Evolutionary conservation across 768 basidiomycete species (phyloP).

Genomic region (Cyclocybe aegerita): DNA sequence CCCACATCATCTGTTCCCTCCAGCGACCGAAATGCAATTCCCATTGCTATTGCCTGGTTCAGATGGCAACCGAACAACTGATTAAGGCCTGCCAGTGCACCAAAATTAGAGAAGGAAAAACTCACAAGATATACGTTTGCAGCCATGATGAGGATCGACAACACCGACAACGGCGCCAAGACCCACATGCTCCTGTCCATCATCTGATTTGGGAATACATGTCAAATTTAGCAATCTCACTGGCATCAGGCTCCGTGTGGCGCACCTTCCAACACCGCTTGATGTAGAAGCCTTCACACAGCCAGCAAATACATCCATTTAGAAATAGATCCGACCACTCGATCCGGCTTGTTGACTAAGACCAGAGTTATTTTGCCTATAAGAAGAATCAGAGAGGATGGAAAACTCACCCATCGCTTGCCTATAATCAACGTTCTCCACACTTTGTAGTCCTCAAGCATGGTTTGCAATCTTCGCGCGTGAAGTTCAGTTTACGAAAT

Average conservation of each 20-base stretch:
- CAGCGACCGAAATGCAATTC: constrained; percentile 21
- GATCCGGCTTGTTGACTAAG: constrained; percentile 36
- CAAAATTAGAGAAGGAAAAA: neutral
- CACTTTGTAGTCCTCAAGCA: constrained; percentile 40
- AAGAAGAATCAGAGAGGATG: neutral
- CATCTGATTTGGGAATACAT: constrained; percentile 28
- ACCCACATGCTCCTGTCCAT: constrained; percentile 38
- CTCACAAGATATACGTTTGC: constrained; percentile 42
- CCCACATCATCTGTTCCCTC: constrained; percentile 26
- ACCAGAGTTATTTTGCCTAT: neutral
- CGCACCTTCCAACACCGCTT: constrained; percentile 49
- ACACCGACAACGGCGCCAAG: constrained; percentile 27
- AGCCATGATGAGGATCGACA: constrained; percentile 32
- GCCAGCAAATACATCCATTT: constrained; percentile 44
- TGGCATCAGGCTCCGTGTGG: neutral
- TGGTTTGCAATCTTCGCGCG: constrained; percentile 28
- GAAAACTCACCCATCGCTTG: constrained; percentile 31
- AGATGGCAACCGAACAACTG: neutral
- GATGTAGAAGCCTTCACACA: constrained; percentile 51
- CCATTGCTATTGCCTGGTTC: constrained; percentile 28
- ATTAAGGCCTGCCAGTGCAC: neutral
- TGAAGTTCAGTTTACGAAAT: neutral
- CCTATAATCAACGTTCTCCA: constrained; percentile 35
- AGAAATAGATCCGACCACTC: constrained; percentile 47
- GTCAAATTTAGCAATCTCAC: neutral